These are phyloP conservation scores for Ottelia alismoides DNA, from an alignment of 106 monocot genomes.

Conservation along the genomic window DNA sequence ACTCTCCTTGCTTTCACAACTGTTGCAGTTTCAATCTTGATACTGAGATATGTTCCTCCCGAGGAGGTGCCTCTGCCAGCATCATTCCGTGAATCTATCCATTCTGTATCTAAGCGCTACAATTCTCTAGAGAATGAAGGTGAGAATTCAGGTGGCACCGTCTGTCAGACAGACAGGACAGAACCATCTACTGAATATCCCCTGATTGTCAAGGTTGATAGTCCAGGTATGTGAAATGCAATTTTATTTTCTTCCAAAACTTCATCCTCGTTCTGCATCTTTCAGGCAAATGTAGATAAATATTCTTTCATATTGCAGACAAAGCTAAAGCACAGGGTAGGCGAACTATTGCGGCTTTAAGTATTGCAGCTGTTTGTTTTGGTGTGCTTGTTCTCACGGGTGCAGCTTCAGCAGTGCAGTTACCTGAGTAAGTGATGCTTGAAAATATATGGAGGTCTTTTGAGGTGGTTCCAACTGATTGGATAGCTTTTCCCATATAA, in stretches of 20 bases:
- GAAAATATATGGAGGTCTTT: too few species aligned
- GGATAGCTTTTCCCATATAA: too few species aligned
- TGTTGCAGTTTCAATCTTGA: conserved; percentile 91
- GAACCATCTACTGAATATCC: conserved; percentile 32
- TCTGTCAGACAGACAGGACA: conserved; percentile 11
- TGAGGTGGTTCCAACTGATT: too few species aligned
- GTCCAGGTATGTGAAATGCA: too few species aligned
- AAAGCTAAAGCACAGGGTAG: conserved; percentile 39
- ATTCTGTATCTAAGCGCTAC: conserved; percentile 33
- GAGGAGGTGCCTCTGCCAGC: conserved; percentile 79
- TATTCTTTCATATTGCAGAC: too few species aligned
- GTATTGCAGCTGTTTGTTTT: conserved; percentile 64
- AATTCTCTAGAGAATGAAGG: conserved; percentile 20
- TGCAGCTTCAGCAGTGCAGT: conserved; percentile 44
- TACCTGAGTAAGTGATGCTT: conserved; percentile 59
- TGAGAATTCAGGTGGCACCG: conserved; percentile 15
- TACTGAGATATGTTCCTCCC: conserved; percentile 90
- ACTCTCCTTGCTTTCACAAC: conserved; percentile 96
- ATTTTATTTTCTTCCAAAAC: too few species aligned
- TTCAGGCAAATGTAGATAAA: too few species aligned
- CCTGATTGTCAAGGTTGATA: conserved; percentile 46
- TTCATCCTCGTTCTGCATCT: too few species aligned
- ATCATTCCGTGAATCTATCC: conserved; percentile 62
- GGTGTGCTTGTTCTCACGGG: conserved; percentile 70
- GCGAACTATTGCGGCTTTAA: conserved; percentile 50